A percentile compares a stretch with the other conserved stretches of the same genome.
Conservation (phyloP, 805 yeast genomes). For the Zygotorulaspora chibaensis region DNA sequence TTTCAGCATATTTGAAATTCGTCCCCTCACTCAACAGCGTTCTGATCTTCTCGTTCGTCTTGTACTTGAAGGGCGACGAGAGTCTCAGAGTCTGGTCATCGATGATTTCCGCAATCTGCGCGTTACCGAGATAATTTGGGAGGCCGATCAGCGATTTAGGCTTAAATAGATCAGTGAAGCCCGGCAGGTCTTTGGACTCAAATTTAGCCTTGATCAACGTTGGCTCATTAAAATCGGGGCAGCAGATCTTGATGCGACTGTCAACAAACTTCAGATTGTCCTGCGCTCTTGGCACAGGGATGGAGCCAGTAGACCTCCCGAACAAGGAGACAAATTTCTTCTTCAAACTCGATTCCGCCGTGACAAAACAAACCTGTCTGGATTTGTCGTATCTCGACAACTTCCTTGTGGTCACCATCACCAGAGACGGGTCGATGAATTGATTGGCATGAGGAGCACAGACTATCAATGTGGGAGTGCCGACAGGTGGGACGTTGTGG, state of each 20-base stretch:
- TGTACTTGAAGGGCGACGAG: slow-evolving; percentile 61
- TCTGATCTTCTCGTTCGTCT: slow-evolving; percentile 41
- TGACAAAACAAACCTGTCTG: slow-evolving; percentile 69
- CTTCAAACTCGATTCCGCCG: slow-evolving; percentile 73
- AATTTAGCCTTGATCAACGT: slow-evolving; percentile 54
- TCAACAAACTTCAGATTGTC: slow-evolving; percentile 65
- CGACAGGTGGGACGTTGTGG: slow-evolving; percentile 29
- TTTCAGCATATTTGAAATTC: slow-evolving; percentile 66
- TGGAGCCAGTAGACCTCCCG: slow-evolving; percentile 67
- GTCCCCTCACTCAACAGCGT: slow-evolving; percentile 53
- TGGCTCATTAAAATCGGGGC: slow-evolving; percentile 50
- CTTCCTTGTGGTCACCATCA: slow-evolving; percentile 69
- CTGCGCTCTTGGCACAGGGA: slow-evolving; percentile 89
- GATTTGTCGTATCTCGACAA: slow-evolving; percentile 40
- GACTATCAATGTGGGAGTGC: slow-evolving; percentile 62
- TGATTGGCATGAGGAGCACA: slow-evolving; percentile 88
- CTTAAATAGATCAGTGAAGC: slow-evolving; percentile 58
- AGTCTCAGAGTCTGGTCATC: slow-evolving; percentile 69
- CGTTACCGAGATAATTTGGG: slow-evolving; percentile 73
- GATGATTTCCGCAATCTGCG: slow-evolving; percentile 60
- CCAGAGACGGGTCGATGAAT: slow-evolving; percentile 74
- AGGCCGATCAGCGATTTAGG: slow-evolving; percentile 65
- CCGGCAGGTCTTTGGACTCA: slow-evolving; percentile 42
- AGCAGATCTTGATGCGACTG: slow-evolving; percentile 54
- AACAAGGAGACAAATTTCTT: slow-evolving; percentile 67